These are phyloP conservation scores for Pseudocercospora macadamiae DNA, from an alignment of 2,329 filamentous ascomycete genomes.

Conservation along the genomic window DNA sequence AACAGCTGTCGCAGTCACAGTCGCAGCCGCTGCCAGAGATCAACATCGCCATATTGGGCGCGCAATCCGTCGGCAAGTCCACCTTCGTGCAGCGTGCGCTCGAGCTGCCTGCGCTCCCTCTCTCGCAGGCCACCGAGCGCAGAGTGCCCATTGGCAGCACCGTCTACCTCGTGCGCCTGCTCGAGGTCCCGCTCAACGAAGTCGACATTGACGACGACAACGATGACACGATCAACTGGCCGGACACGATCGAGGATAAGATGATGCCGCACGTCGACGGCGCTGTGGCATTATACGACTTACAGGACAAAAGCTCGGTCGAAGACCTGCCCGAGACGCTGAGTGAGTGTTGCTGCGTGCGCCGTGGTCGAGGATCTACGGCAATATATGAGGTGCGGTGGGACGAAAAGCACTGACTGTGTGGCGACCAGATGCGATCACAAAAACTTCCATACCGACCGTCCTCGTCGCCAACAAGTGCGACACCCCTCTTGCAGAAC, in stretches of 20 bases:
- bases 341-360: constrained; percentile 62
- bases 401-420: constrained; percentile 7
- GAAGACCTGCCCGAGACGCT: constrained; percentile 73
- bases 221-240: constrained; percentile 60
- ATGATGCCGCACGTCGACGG: constrained; percentile 78
- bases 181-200: constrained; percentile 59
- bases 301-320: constrained; percentile 76
- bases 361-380: not conserved
- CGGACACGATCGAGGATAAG: constrained; percentile 61
- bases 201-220: constrained; percentile 54
- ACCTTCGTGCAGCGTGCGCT: constrained; percentile 62
- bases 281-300: constrained; percentile 84
- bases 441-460: constrained; percentile 72
- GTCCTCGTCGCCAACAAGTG: constrained; percentile 89
- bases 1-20: constrained; percentile 31
- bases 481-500: constrained; percentile 71
- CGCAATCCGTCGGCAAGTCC: constrained; percentile 59
- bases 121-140: constrained; percentile 49
- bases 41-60: constrained; percentile 62
- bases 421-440: constrained; percentile 65
- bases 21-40: constrained; percentile 53
- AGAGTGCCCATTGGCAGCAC: constrained; percentile 61
- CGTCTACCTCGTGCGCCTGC: constrained; percentile 59
- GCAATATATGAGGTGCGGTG: not conserved
- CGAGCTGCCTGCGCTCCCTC: constrained; percentile 52